Evolutionary conservation across 345 rosid species (phyloP).

Genomic region (Jatropha curcas): DNA sequence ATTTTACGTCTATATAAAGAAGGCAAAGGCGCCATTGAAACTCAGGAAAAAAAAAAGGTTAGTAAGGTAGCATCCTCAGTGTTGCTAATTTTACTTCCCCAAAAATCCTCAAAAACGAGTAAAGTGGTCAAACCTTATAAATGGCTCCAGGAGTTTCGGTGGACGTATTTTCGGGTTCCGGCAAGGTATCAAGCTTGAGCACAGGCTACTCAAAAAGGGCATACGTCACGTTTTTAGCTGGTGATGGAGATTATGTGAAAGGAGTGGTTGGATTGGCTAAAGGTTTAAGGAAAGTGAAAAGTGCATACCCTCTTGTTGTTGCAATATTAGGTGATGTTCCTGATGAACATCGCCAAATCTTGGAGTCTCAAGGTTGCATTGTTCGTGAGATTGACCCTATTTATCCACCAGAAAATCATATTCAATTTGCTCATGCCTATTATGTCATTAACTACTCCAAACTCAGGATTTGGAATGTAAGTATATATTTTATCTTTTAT

Average conservation of each 20-base stretch:
- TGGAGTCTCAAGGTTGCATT: slow-evolving; percentile 28
- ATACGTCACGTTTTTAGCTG: slow-evolving; percentile 32
- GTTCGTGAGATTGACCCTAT: slow-evolving; percentile 27
- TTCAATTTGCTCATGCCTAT: slow-evolving; percentile 32
- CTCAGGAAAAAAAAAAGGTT: slow-evolving; percentile 31
- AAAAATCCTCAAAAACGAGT: slow-evolving; percentile 23
- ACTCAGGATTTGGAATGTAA: slow-evolving; percentile 27
- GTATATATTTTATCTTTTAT: background rate
- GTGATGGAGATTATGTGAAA: slow-evolving; percentile 25
- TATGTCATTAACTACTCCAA: slow-evolving; percentile 34
- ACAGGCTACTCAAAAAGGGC: slow-evolving; percentile 40
- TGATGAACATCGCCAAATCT: slow-evolving; percentile 21
- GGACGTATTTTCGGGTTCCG: slow-evolving; percentile 28
- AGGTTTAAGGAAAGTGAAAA: slow-evolving; percentile 26
- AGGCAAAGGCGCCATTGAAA: slow-evolving; percentile 9
- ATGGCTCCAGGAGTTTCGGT: slow-evolving; percentile 51
- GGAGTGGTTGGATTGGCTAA: slow-evolving; percentile 31
- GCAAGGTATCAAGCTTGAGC: slow-evolving; percentile 29
- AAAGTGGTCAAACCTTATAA: too few relatives aligned
- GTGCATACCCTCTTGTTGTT: slow-evolving; percentile 31
- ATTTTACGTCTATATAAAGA: slow-evolving; percentile 33
- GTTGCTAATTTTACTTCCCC: slow-evolving; percentile 32
- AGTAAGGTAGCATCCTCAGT: slow-evolving; percentile 33
- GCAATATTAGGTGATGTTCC: slow-evolving; percentile 28
- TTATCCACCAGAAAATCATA: slow-evolving; percentile 27